A percentile compares a stretch with the other conserved stretches of the same genome.
Evolutionary conservation across 164 flowering plant genomes (phyloP).

Genomic region (Stephania cephalantha): DNA sequence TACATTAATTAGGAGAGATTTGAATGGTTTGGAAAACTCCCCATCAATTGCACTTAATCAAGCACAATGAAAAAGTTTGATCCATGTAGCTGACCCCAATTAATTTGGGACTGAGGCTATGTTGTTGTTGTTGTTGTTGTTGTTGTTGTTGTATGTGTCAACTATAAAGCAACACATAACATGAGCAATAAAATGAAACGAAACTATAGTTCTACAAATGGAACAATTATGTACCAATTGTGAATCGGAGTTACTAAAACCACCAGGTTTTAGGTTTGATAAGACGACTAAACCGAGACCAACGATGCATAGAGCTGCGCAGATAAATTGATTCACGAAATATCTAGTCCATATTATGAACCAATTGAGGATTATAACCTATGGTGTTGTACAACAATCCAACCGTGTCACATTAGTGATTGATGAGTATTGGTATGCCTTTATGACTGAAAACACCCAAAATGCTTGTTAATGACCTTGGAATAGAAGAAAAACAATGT

Average conservation of each 20-base stretch:
- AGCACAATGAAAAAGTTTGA: too few relatives aligned
- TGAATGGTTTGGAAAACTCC: too few relatives aligned
- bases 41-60: too few relatives aligned
- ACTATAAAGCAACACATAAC: too few relatives aligned
- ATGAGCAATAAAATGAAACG: too few relatives aligned
- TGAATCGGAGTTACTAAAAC: slow-evolving; percentile 40
- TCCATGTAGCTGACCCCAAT: too few relatives aligned
- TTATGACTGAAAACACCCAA: slow-evolving; percentile 46
- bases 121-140: too few relatives aligned
- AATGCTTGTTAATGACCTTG: not conserved
- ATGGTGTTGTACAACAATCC: slow-evolving; percentile 72
- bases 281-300: slow-evolving; percentile 71
- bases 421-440: slow-evolving; percentile 69
- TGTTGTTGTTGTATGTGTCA: too few relatives aligned
- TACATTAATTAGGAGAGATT: too few relatives aligned
- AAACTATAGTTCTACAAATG: too few relatives aligned
- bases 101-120: too few relatives aligned
- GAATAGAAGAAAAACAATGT: not conserved
- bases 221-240: too few relatives aligned
- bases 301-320: slow-evolving; percentile 46
- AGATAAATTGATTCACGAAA: slow-evolving; percentile 50
- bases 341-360: slow-evolving; percentile 59
- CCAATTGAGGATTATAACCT: slow-evolving; percentile 72
- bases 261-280: slow-evolving; percentile 61
- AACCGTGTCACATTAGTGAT: slow-evolving; percentile 73